Conservation (phyloP, 306 rosid species). For the Glycyrrhiza uralensis region DNA sequence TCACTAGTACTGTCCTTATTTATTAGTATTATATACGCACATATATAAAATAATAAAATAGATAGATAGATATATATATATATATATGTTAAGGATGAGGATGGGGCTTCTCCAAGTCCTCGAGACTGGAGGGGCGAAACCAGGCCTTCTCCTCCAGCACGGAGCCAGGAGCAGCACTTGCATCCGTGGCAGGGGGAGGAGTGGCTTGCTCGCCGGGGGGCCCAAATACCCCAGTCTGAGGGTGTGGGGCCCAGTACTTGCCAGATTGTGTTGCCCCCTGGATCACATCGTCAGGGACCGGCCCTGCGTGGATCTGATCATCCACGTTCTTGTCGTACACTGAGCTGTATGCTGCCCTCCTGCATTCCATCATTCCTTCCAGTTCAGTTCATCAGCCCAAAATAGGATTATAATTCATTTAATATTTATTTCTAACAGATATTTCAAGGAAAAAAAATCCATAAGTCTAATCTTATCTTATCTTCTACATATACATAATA, state of each 20-base stretch:
- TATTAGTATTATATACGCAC: not conserved
- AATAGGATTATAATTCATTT: not conserved
- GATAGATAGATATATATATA: not conserved
- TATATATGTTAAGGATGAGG: conserved; percentile 2
- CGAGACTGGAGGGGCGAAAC: conserved; percentile 83
- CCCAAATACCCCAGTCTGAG: conserved; percentile 89
- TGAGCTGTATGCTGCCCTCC: conserved; percentile 67
- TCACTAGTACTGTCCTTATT: conserved; percentile 15
- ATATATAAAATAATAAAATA: too few relatives aligned
- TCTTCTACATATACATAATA: too few relatives aligned
- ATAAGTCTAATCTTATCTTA: too few relatives aligned
- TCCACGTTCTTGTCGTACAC: conserved; percentile 83
- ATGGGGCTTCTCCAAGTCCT: conserved; percentile 95
- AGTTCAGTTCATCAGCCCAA: too few relatives aligned
- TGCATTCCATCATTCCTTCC: conserved; percentile 24
- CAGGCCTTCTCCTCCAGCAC: conserved; percentile 88
- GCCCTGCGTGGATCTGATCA: conserved; percentile 43
- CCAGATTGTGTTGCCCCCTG: conserved; percentile 44
- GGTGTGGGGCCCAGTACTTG: conserved; percentile 91
- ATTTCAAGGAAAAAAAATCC: too few relatives aligned
- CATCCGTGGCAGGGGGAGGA: not conserved
- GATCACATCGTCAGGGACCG: conserved; percentile 72
- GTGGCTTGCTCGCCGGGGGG: conserved; percentile 37
- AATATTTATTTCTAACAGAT: too few relatives aligned
- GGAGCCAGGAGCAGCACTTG: conserved; percentile 24